Evolutionary conservation across 768 basidiomycete genomes (phyloP), one percentile per base, ranked within the genome.

Genomic region (Sarcodon sp.): DNA sequence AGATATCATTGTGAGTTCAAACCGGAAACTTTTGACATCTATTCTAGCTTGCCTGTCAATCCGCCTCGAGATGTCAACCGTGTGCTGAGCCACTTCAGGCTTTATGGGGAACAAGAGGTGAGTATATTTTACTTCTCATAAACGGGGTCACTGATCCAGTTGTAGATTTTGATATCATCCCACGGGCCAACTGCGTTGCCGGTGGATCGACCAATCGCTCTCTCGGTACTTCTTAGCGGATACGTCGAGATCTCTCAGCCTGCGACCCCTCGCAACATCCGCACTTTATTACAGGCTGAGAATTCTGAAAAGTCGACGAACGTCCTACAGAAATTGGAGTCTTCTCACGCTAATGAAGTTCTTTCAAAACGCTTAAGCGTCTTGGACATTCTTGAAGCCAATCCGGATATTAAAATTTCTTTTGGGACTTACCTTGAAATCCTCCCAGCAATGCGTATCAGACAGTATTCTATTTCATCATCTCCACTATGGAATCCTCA

Each of bases 381-480:
- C 36, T 62, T 75, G 27, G 64, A 67, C 45, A 58, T 75, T 41
- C 58, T 75, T 31, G 70, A 71, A 46, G 53, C 51, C 34, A 59
- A 67, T 51, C 53, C 63, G 1, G 55, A 64, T 47, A 59, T 75
- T 49, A 50, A 62, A 31, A 57, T 72, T 16, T 51, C 65, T 12
- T 60, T 73, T 33, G 54, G 57, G 9, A 57, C 60, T 3, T 72
- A 66, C 61, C 55, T 75, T 32, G 57, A 58, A 15, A 61, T 70
- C 55, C 64, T 73, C 7, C 72, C 70, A 7, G 55, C 70, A 3
- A 73, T 73, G 67, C 69, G 70, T 35, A 61, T 71, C 45, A 61
- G 73, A 18, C 71, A 73, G 57, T 73, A 75, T 59, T 72, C 71
- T 3, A 73, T 73, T 52, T 73, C 73, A 0, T 71, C 70, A 1